These are phyloP conservation scores for Candida tropicalis DNA, from an alignment of 1,139 yeast species.

Conservation along the genomic window DNA sequence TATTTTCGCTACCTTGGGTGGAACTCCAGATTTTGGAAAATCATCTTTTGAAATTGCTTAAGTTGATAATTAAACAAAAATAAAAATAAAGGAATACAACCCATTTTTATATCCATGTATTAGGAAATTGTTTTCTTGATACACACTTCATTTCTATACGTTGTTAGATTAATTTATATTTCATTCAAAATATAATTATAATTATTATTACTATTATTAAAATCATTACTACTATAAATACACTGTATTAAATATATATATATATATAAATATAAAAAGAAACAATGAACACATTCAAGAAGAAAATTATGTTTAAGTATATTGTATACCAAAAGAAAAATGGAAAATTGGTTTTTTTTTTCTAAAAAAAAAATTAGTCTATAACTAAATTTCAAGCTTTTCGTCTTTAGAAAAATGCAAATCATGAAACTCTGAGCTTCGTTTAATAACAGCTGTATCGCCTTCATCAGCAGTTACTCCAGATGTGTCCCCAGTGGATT, in stretches of 20 bases:
- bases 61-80: too few relatives aligned
- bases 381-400: conserved; percentile 1
- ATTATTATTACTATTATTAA: too few relatives aligned
- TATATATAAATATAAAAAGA: not conserved
- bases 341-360: not conserved
- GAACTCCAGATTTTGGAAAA: conserved; percentile 33
- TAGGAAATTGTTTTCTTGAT: not conserved
- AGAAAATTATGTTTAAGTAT: too few relatives aligned
- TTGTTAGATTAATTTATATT: too few relatives aligned
- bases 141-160: not conserved
- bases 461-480: conserved; percentile 3
- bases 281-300: not conserved
- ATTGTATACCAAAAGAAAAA: not conserved
- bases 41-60: conserved; percentile 22
- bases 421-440: not conserved
- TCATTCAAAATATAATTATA: too few relatives aligned
- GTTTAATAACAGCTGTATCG: not conserved
- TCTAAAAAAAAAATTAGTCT: not conserved
- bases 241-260: not conserved
- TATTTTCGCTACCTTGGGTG: conserved; percentile 54
- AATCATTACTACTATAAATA: not conserved
- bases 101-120: not conserved
- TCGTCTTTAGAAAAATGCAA: not conserved
- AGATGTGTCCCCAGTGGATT: conserved; percentile 2
- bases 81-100: not conserved